Evolutionary conservation across 2,329 filamentous ascomycete species (phyloP), one percentile per base, ranked within the genome.

Genomic region (Diaporthe ilicicola): DNA sequence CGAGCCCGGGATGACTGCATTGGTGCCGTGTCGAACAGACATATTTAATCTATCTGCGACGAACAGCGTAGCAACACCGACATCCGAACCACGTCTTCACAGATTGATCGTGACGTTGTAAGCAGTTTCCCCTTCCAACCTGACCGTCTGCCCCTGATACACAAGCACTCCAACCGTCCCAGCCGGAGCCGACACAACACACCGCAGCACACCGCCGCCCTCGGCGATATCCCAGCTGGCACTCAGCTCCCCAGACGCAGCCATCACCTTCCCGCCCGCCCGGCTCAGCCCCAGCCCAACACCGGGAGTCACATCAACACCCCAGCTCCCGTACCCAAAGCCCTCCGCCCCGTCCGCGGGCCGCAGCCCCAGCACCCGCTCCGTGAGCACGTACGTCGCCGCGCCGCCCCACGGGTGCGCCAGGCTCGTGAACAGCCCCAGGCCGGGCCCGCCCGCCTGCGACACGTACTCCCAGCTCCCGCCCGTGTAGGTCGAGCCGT

Each of bases 401-500:
- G 82, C 83, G 0, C 79, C 82, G 39, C 83, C 81, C 84, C 83
- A 86, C 0, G 83, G 82, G 71, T 85, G 84, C 1, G 78, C 76
- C 1, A 84, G 74, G 51, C 80, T 82, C 1, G 84, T 86, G 74
- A 80, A 86, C 0, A 82, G 71, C 13, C 78, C 78, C 1, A 86
- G 76, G 0, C 83, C 84, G 0, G 84, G 84, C 0, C 76, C 75
- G 1, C 80, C 79, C 32, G 81, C 76, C 0, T 79, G 77, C 48
- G 79, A 77, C 1, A 84, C 76, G 54, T 86, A 85, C 72, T 86
- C 84, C 83, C 84, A 86, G 22, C 78, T 80, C 8, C 83, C 78
- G 7, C 83, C 84, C 2, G 79, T 81, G 29, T 76, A 76, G 70
- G 80, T 81, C 39, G 77, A 69, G 13, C 79, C 69, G 34, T 83